Conservation (phyloP, 768 basidiomycete species). For the Calocybe indica region DNA sequence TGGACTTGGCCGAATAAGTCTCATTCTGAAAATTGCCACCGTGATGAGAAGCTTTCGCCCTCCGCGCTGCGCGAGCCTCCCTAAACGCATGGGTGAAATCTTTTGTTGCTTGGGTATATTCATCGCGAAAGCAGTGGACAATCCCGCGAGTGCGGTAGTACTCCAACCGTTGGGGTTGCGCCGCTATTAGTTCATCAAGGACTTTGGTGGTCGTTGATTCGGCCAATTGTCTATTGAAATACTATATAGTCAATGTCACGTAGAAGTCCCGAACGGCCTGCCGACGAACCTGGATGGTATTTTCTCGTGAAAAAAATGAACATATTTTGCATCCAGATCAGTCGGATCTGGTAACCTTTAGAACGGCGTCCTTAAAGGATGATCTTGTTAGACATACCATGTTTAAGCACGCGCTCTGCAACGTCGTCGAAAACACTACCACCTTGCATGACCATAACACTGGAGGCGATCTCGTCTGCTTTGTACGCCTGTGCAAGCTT, state of each 20-base stretch:
- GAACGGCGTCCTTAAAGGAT: not conserved
- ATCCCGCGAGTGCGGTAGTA: slow-evolving; percentile 88
- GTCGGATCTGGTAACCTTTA: slow-evolving; percentile 51
- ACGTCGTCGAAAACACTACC: slow-evolving; percentile 90
- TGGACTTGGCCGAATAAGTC: slow-evolving; percentile 31
- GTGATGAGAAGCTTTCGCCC: slow-evolving; percentile 51
- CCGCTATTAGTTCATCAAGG: slow-evolving; percentile 72
- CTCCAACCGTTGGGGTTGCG: slow-evolving; percentile 72
- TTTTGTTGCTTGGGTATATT: slow-evolving; percentile 65
- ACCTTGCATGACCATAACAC: slow-evolving; percentile 94
- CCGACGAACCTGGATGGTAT: slow-evolving; percentile 77
- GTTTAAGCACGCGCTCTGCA: slow-evolving; percentile 79
- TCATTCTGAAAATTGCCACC: slow-evolving; percentile 30
- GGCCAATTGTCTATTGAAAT: slow-evolving; percentile 62
- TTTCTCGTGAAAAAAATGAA: slow-evolving; percentile 93
- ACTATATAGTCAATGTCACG: slow-evolving; percentile 4
- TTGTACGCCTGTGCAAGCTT: slow-evolving; percentile 84
- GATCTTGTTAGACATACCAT: slow-evolving; percentile 25
- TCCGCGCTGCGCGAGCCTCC: slow-evolving; percentile 69
- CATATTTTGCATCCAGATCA: slow-evolving; percentile 78
- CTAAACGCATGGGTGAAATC: slow-evolving; percentile 80
- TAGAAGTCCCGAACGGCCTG: not conserved
- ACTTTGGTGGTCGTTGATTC: slow-evolving; percentile 77
- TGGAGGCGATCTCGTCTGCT: slow-evolving; percentile 85
- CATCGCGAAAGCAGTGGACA: slow-evolving; percentile 84